Base-by-base conservation (phyloP, 2,329 filamentous ascomycete genomes). In the Aspergillus hortae region DNA sequence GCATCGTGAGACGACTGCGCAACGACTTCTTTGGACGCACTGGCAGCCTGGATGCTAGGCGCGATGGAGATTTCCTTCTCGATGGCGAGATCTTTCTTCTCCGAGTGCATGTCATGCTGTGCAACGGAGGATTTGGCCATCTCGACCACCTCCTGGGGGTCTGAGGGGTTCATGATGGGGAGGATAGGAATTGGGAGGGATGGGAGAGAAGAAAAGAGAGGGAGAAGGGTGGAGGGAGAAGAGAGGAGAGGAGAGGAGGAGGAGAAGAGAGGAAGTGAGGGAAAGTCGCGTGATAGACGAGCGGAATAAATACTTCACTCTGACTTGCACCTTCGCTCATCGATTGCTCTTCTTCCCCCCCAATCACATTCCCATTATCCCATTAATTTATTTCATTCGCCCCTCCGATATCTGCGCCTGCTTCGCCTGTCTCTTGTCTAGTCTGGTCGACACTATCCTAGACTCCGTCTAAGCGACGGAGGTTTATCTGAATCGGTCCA, bases 101-200 rank as follows among this genome's bases (percentile, higher is more conserved):
- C 62, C 11, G 56, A 12, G n/a, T 46, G 19, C 4, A 51, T 43
- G 51, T 64, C 59, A 6, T 66, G 56, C 6, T 55, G 11, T 21
- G 54, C 27, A 21, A 58, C 61, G 21, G 52, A 51, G n/a, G 63
- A 49, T 51, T 61, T 63, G 54, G 61, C 53, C 14, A 61, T 44
- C 48, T 66, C 64, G 25, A 58, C 53, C 44, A 61, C 48, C 15
- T 67, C 64, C 33, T 59, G 48, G 3, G 62, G 61, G 47, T 67
- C 59, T 17, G 61, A 64, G 21, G 53, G 46, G 35, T 67, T 65
- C 62, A 66, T 67, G 35, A 15, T 58, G 53, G 15, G 15, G 10
- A 23, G 27, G 14, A 14, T 14, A 19, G 42, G 30, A 17, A 42
- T n/a, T 42, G 33, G 11, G 42, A 9, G 41, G n/a, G 10, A 49